phyloP scores from a whole-genome alignment of 306 rosid species.

The Vachellia pachyceras region DNA sequence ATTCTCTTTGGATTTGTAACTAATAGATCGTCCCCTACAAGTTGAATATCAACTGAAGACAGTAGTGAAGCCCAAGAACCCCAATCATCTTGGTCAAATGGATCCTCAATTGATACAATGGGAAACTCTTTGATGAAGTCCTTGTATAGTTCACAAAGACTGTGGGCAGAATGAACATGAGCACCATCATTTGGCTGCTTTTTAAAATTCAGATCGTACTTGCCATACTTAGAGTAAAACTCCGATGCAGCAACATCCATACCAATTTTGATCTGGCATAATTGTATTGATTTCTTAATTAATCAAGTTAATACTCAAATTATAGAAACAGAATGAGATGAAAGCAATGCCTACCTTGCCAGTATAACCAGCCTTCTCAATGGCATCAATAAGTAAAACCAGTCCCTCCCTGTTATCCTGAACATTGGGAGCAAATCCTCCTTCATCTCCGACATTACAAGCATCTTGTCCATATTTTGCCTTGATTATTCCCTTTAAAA shows the following conservation, averaged over 20 bases:
- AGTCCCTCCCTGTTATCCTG: slow-evolving; percentile 97
- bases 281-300: slow-evolving; percentile 28
- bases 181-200: slow-evolving; percentile 93
- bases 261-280: slow-evolving; percentile 94
- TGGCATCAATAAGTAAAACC: slow-evolving; percentile 92
- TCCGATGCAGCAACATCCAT: slow-evolving; percentile 99
- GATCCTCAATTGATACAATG: slow-evolving; percentile 96
- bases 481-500: slow-evolving; percentile 91
- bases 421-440: slow-evolving; percentile 98
- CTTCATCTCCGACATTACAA: slow-evolving; percentile 98
- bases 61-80: slow-evolving; percentile 85
- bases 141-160: slow-evolving; percentile 77
- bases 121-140: slow-evolving; percentile 90
- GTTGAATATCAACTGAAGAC: slow-evolving; percentile 91
- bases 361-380: slow-evolving; percentile 96
- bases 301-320: slow-evolving; percentile 24
- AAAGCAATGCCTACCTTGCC: slow-evolving; percentile 70
- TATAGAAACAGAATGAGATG: slow-evolving; percentile 8
- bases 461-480: slow-evolving; percentile 98
- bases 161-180: slow-evolving; percentile 77
- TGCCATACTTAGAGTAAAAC: slow-evolving; percentile 81
- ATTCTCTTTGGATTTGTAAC: slow-evolving; percentile 96
- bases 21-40: slow-evolving; percentile 96
- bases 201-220: slow-evolving; percentile 89
- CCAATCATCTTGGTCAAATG: slow-evolving; percentile 99